Evolutionary conservation across 2,329 filamentous ascomycete genomes (phyloP).

Genomic region (Aureobasidium musti): DNA sequence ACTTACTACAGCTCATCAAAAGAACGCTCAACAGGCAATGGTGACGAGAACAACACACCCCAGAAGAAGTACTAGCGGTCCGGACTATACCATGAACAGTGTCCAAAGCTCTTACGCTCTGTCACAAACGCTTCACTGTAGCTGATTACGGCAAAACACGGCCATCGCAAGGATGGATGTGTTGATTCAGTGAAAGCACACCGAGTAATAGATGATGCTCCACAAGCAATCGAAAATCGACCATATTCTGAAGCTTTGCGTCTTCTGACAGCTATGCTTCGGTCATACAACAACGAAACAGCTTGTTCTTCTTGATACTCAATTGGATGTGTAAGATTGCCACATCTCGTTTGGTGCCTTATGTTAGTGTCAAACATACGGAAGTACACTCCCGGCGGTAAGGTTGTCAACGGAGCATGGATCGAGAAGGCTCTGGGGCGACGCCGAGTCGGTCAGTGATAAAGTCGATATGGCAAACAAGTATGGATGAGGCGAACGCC

Average conservation of each 20-base stretch:
- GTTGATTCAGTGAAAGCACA: background rate
- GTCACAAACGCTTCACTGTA: background rate
- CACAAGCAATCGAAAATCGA: background rate
- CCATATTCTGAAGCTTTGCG: background rate
- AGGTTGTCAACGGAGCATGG: no score
- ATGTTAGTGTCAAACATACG: no score
- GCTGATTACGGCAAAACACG: no score
- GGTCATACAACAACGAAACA: no score
- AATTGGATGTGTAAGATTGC: no score
- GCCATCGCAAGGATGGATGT: background rate
- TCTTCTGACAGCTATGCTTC: background rate
- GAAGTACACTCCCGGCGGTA: no score
- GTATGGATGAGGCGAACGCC: no score
- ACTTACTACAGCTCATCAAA: background rate
- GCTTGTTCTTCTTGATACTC: no score
- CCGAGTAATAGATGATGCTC: background rate
- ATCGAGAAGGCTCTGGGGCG: no score
- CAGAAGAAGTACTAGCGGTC: background rate
- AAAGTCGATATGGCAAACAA: no score
- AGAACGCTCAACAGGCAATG: background rate
- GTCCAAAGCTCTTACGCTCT: background rate
- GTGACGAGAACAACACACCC: background rate
- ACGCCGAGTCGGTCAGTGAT: no score
- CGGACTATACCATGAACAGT: background rate
- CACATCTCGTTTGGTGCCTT: no score